These are phyloP conservation scores for Acanthamoeba royreba DNA, from an alignment of 208 protist species.

Conservation along the genomic window DNA sequence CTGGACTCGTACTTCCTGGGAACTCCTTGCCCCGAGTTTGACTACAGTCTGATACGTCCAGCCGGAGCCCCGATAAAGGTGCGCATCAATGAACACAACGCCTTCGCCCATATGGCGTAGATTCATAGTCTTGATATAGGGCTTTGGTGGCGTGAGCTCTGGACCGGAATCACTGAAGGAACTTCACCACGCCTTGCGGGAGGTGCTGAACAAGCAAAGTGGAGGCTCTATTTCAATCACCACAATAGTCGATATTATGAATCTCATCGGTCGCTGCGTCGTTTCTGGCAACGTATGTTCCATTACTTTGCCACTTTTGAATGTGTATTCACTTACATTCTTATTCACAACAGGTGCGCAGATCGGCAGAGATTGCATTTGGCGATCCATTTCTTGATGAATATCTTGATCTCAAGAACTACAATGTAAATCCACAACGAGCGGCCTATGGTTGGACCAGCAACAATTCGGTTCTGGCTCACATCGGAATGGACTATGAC, in stretches of 20 bases:
- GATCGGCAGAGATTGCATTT: slow-evolving; percentile 84
- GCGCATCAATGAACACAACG: neutral
- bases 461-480: slow-evolving; percentile 83
- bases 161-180: slow-evolving; percentile 72
- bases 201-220: slow-evolving; percentile 39
- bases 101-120: neutral
- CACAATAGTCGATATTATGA: slow-evolving; percentile 86
- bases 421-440: slow-evolving; percentile 77
- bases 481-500: slow-evolving; percentile 83
- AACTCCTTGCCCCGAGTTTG: slow-evolving; percentile 65
- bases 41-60: slow-evolving; percentile 76
- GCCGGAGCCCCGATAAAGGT: slow-evolving; percentile 73
- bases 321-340: neutral
- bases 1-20: slow-evolving; percentile 77
- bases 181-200: slow-evolving; percentile 59
- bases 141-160: slow-evolving; percentile 73
- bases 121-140: neutral
- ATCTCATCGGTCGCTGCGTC: slow-evolving; percentile 84
- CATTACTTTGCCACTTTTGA: neutral
- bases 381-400: slow-evolving; percentile 71
- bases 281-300: slow-evolving; percentile 78
- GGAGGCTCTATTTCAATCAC: slow-evolving; percentile 72
- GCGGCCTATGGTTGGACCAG: slow-evolving; percentile 79
- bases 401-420: slow-evolving; percentile 85
- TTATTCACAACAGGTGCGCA: slow-evolving; percentile 61